Evolutionary conservation across 768 basidiomycete species (phyloP).

Genomic region (Chlorophyllum brunneum): DNA sequence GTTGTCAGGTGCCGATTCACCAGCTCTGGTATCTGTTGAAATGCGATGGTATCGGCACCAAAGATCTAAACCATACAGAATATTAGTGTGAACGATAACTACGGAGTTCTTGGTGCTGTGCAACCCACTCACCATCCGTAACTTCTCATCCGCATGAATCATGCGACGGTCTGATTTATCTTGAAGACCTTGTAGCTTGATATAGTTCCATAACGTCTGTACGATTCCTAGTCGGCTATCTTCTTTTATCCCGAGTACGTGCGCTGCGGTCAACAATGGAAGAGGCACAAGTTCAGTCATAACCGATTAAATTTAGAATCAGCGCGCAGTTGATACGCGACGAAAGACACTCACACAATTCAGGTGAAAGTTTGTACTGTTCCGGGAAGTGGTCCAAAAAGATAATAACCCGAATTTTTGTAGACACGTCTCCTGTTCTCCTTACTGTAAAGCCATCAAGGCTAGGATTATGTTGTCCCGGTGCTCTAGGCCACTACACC

Average conservation of each 20-base stretch:
- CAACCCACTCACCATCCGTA: slow-evolving; percentile 49
- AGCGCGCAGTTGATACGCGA: not conserved
- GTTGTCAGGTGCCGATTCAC: slow-evolving; percentile 76
- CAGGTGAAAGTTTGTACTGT: slow-evolving; percentile 74
- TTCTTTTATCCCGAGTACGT: slow-evolving; percentile 75
- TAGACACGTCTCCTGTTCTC: slow-evolving; percentile 74
- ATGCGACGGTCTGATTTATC: slow-evolving; percentile 76
- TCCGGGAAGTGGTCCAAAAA: slow-evolving; percentile 86
- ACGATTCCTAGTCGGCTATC: slow-evolving; percentile 80
- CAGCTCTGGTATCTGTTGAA: slow-evolving; percentile 80
- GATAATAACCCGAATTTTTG: slow-evolving; percentile 79
- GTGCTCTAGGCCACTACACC: slow-evolving; percentile 59
- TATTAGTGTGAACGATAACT: not conserved
- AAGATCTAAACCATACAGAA: slow-evolving; percentile 57
- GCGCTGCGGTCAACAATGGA: slow-evolving; percentile 31
- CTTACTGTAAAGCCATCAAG: slow-evolving; percentile 87
- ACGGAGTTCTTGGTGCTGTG: not conserved
- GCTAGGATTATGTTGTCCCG: slow-evolving; percentile 51
- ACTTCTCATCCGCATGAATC: slow-evolving; percentile 64
- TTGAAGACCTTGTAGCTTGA: slow-evolving; percentile 79
- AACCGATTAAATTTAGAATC: too few species aligned
- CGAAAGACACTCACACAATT: slow-evolving; percentile 51
- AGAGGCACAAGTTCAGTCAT: not conserved
- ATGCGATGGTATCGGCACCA: slow-evolving; percentile 61
- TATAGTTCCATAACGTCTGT: slow-evolving; percentile 87